phyloP scores from a whole-genome alignment of 1,139 yeast genomes.

The Groenewaldozyma sp. region DNA sequence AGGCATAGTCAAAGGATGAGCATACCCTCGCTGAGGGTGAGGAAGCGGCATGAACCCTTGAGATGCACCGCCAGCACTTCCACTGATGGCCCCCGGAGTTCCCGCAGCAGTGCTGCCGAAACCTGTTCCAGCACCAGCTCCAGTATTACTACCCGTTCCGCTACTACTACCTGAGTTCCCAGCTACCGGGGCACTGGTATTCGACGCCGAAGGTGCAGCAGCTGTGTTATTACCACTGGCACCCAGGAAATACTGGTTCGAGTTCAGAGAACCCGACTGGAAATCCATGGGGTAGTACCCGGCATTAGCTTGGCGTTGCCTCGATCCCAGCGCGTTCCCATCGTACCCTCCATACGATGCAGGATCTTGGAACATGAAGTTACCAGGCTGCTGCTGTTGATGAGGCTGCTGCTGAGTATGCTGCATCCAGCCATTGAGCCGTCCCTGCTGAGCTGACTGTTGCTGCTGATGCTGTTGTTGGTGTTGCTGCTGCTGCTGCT shows the following conservation, averaged over 20 bases:
- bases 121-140: neutral
- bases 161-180: neutral
- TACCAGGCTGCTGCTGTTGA: slow-evolving; percentile 4
- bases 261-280: neutral
- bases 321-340: too few relatives aligned
- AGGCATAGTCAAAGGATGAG: slow-evolving; percentile 1
- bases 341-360: neutral
- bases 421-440: too few relatives aligned
- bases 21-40: slow-evolving; percentile 1
- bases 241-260: neutral
- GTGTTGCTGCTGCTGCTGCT: slow-evolving; percentile 11
- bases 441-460: slow-evolving; percentile 12
- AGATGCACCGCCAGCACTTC: neutral
- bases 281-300: neutral
- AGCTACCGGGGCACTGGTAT: too few relatives aligned
- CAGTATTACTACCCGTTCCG: neutral
- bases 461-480: slow-evolving; percentile 9
- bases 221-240: too few relatives aligned
- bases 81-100: neutral
- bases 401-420: slow-evolving; percentile 11
- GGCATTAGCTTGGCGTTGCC: neutral
- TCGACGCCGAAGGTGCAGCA: too few relatives aligned
- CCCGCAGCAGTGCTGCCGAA: neutral
- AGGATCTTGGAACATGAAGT: slow-evolving; percentile 2
- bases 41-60: slow-evolving; percentile 1